Evolutionary conservation across 106 monocot species (phyloP), one percentile per base, ranked within the genome.

Genomic region (Phalaenopsis equestris): DNA sequence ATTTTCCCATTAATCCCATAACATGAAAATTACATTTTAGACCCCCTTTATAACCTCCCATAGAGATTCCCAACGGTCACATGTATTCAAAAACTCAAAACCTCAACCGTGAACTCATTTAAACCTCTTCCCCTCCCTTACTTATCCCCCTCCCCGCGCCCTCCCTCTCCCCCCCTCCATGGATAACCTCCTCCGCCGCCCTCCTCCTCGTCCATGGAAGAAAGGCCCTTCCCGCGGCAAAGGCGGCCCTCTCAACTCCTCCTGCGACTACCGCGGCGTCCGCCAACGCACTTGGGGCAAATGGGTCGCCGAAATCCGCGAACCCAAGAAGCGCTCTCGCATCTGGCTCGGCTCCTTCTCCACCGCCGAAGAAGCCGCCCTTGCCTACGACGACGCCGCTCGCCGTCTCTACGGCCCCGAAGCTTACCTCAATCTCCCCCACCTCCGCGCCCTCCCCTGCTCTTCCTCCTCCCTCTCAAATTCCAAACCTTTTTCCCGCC

Each of bases 251-350:
- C 90, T 92, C 88, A 98, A 98, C 83, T 83, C 98, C 18, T 79
- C 90, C 19, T 98, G 98, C 84, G 91, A 94, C 83, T 98, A 91
- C 86, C 86, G 94, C 5, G 98, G 98, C 9, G 98, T 98, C 42
- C 79, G 98, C 82, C 98, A 98, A 85, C 86, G 98, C 74, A 98
- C 98, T 10, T 98, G 98, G 98, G 98, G 98, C 37, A 98, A 98
- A 83, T 98, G 98, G 98, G 98, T 98, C 39, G 94, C 98, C 36
- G 98, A 98, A 86, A 98, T 98, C 82, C 84, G 94, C 30, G 98
- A 98, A 75, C 98, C 98, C 45, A 92, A 89, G 83, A 94, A 92
- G 84, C 81, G 98, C 3, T 88, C 90, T 56, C 86, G 98, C 64
- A 86, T 98, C 77, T 98, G 98, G 98, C 92, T 98, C 12, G 98